Base-by-base conservation (phyloP, 805 yeast species). In the Priceomyces haplophilus region DNA sequence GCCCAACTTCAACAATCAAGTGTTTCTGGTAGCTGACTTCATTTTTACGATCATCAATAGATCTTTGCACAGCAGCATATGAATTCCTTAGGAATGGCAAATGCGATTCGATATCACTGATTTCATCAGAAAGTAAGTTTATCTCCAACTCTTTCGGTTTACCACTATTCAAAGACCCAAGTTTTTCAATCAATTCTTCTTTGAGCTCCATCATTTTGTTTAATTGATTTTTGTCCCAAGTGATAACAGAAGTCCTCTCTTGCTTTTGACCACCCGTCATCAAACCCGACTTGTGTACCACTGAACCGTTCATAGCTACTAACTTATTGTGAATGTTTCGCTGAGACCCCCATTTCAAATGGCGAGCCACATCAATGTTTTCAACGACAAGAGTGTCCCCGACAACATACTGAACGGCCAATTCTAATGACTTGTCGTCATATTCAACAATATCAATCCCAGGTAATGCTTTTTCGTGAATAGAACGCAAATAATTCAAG, bases 211-310 rank as follows among this genome's bases (percentile, higher is more conserved):
- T 73, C 49, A 89, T 67, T 17, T 72, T 66, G 40, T 73, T 76
- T 50, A 78, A 75, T 51, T 83, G 86, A 34, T 78, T 75, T 54
- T 84, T 88, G 58, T 82, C 88, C 95, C 95, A 88, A 48, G 78
- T 73, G 43, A 66, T 48, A 8, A 50, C 43, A 0, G 59, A 55
- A 10, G 73, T 62, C 16, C 51, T 56, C 31, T 69, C 69, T n/a
- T 71, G 70, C 4, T 79, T 72, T 21, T 72, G 66, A 50, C 97
- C 97, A 59, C 97, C 97, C 7, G 97, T 85, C 95, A 93, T 88
- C 29, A 89, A 71, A 5, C 96, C 96, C 3, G 91, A 82, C 54
- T 80, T 81, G 56, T 88, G 88, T 37, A 93, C 85, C 23, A 89
- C 70, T 0, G 91, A 79, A 1, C 99, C 99, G 38, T 88, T 88